Evolutionary conservation across 768 basidiomycete species (phyloP).

Genomic region (Serendipita sp.): DNA sequence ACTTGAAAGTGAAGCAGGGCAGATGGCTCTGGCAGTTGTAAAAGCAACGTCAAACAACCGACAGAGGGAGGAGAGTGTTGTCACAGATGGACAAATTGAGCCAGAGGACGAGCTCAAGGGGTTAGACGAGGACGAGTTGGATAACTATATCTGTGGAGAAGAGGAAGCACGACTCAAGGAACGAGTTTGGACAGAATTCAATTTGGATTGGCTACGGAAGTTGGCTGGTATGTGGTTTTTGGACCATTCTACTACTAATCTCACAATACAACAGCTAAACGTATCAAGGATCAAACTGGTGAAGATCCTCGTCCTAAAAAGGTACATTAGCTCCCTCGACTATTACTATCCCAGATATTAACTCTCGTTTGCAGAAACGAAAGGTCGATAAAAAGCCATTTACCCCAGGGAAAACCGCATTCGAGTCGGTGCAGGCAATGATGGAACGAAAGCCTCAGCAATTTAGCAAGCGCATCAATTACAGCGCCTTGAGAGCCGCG

Average conservation of each 20-base stretch:
- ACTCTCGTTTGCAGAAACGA: constrained; percentile 35
- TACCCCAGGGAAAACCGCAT: constrained; percentile 50
- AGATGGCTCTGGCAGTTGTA: constrained; percentile 5
- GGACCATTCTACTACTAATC: constrained; percentile 27
- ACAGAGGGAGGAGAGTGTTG: constrained; percentile 38
- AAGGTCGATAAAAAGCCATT: constrained; percentile 40
- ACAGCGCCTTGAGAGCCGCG: constrained; percentile 69
- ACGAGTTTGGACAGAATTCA: constrained; percentile 87
- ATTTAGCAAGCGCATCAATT: constrained; percentile 89
- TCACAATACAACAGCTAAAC: constrained; percentile 44
- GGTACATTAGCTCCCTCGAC: constrained; percentile 9
- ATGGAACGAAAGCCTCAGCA: constrained; percentile 57
- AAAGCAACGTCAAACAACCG: constrained; percentile 55
- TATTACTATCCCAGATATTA: neutral
- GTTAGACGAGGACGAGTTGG: constrained; percentile 83
- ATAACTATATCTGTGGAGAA: constrained; percentile 52
- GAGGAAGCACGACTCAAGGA: constrained; percentile 77
- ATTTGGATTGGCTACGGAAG: constrained; percentile 77
- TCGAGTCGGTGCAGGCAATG: constrained; percentile 61
- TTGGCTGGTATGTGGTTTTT: constrained; percentile 48
- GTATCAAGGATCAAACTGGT: constrained; percentile 28
- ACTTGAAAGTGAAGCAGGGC: constrained; percentile 43
- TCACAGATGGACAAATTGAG: constrained; percentile 18
- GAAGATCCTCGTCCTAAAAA: constrained; percentile 32
- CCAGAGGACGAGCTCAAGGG: constrained; percentile 50